These are phyloP conservation scores for Aspergillus oerlinghausenensis DNA, from an alignment of 2,329 filamentous ascomycete species.

Conservation along the genomic window DNA sequence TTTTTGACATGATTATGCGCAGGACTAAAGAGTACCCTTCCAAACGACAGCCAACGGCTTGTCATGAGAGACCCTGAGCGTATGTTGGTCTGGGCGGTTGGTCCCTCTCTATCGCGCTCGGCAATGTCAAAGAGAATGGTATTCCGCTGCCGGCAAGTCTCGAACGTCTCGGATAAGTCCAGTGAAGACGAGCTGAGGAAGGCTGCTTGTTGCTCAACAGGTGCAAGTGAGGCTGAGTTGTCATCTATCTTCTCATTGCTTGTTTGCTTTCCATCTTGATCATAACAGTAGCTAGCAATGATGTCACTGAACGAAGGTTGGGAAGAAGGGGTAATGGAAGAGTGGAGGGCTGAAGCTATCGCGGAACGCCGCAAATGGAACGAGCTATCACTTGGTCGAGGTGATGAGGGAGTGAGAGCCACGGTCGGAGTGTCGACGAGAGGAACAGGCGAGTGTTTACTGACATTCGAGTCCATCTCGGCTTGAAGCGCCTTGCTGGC, in stretches of 20 bases:
- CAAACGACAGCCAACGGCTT: constrained; percentile 48
- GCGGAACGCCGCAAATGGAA: constrained; percentile 46
- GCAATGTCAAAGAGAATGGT: constrained; percentile 36
- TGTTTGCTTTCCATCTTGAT: constrained; percentile 18
- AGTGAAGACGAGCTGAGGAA: constrained; percentile 24
- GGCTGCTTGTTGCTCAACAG: constrained; percentile 22
- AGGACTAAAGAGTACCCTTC: constrained; percentile 47
- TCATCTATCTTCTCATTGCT: constrained; percentile 17
- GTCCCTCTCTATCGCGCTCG: constrained; percentile 38
- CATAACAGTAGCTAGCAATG: constrained; percentile 46
- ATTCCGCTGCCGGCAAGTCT: constrained; percentile 30
- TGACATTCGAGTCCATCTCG: constrained; percentile 23
- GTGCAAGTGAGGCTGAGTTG: constrained; percentile 15
- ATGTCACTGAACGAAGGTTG: constrained; percentile 53
- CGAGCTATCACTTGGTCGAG: constrained; percentile 30
- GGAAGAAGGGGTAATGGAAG: constrained; percentile 46
- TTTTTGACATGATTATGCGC: constrained; percentile 43
- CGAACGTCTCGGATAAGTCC: constrained; percentile 19
- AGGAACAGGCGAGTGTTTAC: constrained; percentile 5
- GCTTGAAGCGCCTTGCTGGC: constrained; percentile 37
- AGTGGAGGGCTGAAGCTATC: constrained; percentile 48
- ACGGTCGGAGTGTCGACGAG: constrained; percentile 21
- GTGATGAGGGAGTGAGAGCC: constrained; percentile 19
- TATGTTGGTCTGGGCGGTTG: constrained; percentile 42
- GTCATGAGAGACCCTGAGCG: constrained; percentile 49